Percentiles rank a stretch among this genome's conserved stretches.
Conservation (phyloP, 805 yeast species). For the Cyberlindnera euphorbiiphila region DNA sequence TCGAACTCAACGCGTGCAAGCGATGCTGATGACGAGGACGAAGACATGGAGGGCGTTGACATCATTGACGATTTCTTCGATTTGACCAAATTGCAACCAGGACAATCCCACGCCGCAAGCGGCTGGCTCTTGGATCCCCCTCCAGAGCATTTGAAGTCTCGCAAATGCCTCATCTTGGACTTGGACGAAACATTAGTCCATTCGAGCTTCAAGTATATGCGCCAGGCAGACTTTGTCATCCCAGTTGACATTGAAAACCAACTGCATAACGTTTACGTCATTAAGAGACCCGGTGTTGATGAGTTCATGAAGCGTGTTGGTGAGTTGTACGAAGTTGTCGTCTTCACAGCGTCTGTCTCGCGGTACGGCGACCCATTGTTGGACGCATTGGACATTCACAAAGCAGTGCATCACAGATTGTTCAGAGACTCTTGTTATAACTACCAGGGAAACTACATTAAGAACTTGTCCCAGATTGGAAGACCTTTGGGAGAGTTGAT, state of each 20-base stretch:
- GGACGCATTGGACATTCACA: conserved; percentile 77
- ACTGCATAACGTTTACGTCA: conserved; percentile 90
- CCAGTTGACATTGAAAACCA: conserved; percentile 96
- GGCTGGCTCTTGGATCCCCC: conserved; percentile 64
- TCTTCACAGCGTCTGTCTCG: conserved; percentile 93
- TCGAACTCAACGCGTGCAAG: conserved; percentile 9
- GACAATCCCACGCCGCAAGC: conserved; percentile 62
- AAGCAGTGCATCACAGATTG: conserved; percentile 81
- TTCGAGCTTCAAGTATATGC: conserved; percentile 85
- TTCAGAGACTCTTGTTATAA: conserved; percentile 93
- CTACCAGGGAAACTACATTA: conserved; percentile 92
- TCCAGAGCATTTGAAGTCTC: conserved; percentile 44
- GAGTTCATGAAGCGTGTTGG: conserved; percentile 84
- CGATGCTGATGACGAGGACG: conserved; percentile 20
- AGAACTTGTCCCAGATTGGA: conserved; percentile 91
- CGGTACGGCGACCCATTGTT: conserved; percentile 95
- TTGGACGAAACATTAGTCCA: conserved; percentile 96
- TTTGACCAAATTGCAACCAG: conserved; percentile 63
- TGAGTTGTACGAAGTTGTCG: conserved; percentile 86
- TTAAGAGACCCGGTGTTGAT: conserved; percentile 97
- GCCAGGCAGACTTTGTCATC: conserved; percentile 93
- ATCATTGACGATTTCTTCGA: conserved; percentile 44
- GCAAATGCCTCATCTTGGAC: conserved; percentile 87
- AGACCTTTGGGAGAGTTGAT: conserved; percentile 82
- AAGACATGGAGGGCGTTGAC: conserved; percentile 27